These are phyloP conservation scores for Cercophora samala DNA, from an alignment of 495 filamentous ascomycete species.

Conservation along the genomic window DNA sequence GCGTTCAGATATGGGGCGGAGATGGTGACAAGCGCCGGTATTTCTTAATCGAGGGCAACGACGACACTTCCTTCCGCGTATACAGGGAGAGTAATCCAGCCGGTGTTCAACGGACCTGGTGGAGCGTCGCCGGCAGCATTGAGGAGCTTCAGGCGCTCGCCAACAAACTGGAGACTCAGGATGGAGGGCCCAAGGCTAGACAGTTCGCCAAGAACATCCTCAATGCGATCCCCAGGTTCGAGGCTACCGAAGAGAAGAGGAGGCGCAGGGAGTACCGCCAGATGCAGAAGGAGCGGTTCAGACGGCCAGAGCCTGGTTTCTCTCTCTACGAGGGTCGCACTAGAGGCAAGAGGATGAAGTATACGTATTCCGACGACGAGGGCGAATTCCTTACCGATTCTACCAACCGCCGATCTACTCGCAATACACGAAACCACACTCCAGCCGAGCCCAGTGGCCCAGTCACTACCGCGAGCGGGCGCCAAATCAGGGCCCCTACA, in stretches of 20 bases:
- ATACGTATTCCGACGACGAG: slow-evolving; percentile 92
- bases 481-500: slow-evolving; percentile 74
- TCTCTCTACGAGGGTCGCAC: slow-evolving; percentile 96
- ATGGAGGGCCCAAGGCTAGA: slow-evolving; percentile 75
- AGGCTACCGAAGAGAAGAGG: slow-evolving; percentile 93
- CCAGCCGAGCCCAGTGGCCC: slow-evolving; percentile 68
- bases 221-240: slow-evolving; percentile 87
- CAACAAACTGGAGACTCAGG: slow-evolving; percentile 66
- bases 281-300: slow-evolving; percentile 80
- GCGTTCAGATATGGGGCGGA: slow-evolving; percentile 89
- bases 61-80: slow-evolving; percentile 91
- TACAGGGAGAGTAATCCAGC: slow-evolving; percentile 90
- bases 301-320: slow-evolving; percentile 82
- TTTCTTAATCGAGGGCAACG: slow-evolving; percentile 88
- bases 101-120: slow-evolving; percentile 77
- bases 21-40: slow-evolving; percentile 90
- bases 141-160: slow-evolving; percentile 76
- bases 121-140: slow-evolving; percentile 85
- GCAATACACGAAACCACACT: slow-evolving; percentile 68
- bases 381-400: slow-evolving; percentile 70
- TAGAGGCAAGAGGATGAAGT: slow-evolving; percentile 90
- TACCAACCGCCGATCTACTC: slow-evolving; percentile 65
- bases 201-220: slow-evolving; percentile 71
- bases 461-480: slow-evolving; percentile 84
- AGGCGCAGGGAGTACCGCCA: slow-evolving; percentile 88